Evolutionary conservation across 2,329 filamentous ascomycete genomes (phyloP), one percentile per base, ranked within the genome.

Genomic region (Ophiostoma quercus): DNA sequence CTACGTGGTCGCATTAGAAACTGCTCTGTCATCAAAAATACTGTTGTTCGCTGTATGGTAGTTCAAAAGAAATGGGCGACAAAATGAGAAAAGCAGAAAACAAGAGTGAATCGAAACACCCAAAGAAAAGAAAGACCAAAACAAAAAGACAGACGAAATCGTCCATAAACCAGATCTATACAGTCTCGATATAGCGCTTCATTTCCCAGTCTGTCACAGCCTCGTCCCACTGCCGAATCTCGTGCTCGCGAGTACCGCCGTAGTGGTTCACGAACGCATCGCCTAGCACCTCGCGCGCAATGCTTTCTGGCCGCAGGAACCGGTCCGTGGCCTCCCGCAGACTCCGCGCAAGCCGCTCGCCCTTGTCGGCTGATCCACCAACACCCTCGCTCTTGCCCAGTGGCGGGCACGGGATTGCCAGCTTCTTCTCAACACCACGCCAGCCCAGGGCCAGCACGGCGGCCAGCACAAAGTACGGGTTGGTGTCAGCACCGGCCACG

Each of bases 241-340:
- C 95, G 79, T 99, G 94, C 78, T 96, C 90, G 73, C 95, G 86
- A 22, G 94, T 97, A 19, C 95, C 95, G 14, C 90, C 92, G 81
- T 90, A 99, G 79, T 98, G 95, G 19, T 98, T 94, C 2, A 99
- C 95, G 80, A 99, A 99, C 9, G 90, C 91, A 78, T 98, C 91
- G 0, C 95, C 95, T 79, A 99, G 92, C 0, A 97, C 91, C 77
- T 98, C 92, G 70, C 95, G 85, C n/a, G 95, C 95, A 19, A 98
- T 84, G 78, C 94, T 98, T 1, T 86, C 92, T 75, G 88, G 86
- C 39, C 87, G 82, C 82, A 86, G 90, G 76, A 99, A 97, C 66
- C 86, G 85, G 66, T 86, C 87, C 1, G 90, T 95, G 2, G 94
- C 95, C 76, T 97, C 94, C 75, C 90, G 90, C 71, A 99, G 79